A percentile compares a stretch with the other conserved stretches of the same genome.
These are phyloP conservation scores for Pyronema domesticum DNA, from an alignment of 495 filamentous ascomycete species.

Conservation along the genomic window DNA sequence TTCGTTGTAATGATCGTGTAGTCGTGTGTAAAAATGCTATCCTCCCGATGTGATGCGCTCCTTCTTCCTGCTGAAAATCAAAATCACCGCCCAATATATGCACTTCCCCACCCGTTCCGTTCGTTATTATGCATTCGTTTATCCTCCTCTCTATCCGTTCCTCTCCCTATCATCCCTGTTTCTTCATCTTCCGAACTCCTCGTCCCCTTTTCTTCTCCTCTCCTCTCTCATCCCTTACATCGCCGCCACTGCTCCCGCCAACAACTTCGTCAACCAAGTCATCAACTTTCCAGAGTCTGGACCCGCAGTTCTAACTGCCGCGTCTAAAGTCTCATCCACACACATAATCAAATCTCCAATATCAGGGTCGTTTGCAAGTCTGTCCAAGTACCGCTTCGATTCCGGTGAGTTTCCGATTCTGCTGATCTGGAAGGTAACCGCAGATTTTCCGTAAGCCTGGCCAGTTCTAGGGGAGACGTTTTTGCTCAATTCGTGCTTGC, in stretches of 20 bases:
- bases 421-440: slow-evolving; percentile 13
- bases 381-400: slow-evolving; percentile 2
- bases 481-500: slow-evolving; percentile 3
- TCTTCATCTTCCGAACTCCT: too few species aligned
- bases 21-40: too few species aligned
- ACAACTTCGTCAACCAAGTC: slow-evolving; percentile 4
- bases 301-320: not conserved
- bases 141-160: too few species aligned
- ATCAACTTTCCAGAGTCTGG: not conserved
- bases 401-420: slow-evolving; percentile 4
- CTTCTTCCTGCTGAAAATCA: too few species aligned
- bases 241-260: not conserved
- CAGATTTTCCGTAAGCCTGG: not conserved
- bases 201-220: too few species aligned
- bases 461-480: not conserved
- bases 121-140: too few species aligned
- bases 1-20: too few species aligned
- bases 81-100: too few species aligned
- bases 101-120: too few species aligned
- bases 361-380: not conserved
- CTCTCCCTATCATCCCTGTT: too few species aligned
- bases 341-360: slow-evolving; percentile 3
- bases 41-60: too few species aligned
- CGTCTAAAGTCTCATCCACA: slow-evolving; percentile 5
- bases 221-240: not conserved